Evolutionary conservation across 2,329 filamentous ascomycete species (phyloP), one percentile per base, ranked within the genome.

Genomic region (Fusarium liriodendri): DNA sequence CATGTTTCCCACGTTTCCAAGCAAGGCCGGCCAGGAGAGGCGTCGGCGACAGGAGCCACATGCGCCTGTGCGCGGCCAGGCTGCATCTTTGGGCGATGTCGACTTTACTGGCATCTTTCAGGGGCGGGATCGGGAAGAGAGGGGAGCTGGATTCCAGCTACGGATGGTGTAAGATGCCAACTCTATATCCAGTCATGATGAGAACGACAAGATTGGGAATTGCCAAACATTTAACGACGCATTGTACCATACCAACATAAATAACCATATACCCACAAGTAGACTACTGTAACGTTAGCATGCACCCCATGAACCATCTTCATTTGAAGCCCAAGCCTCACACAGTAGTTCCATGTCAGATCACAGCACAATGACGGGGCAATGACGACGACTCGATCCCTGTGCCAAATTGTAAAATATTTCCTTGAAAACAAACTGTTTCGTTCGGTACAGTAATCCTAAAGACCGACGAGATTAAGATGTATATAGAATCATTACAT

Each of bases 1-100:
- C 77, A 93, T 99, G 92, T 98, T 99, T 80, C 97, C 97, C 3
- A 98, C 97, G 0, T 99, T 98, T 81, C 97, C 97, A 0, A 97
- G 94, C 77, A 98, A 97, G 83, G 97, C 97, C 0, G 95, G 95
- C 2, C 93, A 97, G 86, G 97, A 99, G 86, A 93, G 92, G 79
- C 87, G 95, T 76, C 87, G 94, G 73, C 87, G 90, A 40, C 87
- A 89, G 69, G 90, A 91, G 69, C 97, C 97, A 1, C 92, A 95
- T 81, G 97, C 97, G 8, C 97, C 97, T 0, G 90, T 89, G 42
- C 87, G 96, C 35, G 95, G 95, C 0, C 91, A 93, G 66, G 90
- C 90, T 2, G 86, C 88, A 1, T 85, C 87, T 6, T 76, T 91
- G 4, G 86, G 87, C 0, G 84, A 86, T 3, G 85, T 89, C 13